Conservation (phyloP, 2,329 filamentous ascomycete species). For the Aspergillus pseudoglaucus region DNA sequence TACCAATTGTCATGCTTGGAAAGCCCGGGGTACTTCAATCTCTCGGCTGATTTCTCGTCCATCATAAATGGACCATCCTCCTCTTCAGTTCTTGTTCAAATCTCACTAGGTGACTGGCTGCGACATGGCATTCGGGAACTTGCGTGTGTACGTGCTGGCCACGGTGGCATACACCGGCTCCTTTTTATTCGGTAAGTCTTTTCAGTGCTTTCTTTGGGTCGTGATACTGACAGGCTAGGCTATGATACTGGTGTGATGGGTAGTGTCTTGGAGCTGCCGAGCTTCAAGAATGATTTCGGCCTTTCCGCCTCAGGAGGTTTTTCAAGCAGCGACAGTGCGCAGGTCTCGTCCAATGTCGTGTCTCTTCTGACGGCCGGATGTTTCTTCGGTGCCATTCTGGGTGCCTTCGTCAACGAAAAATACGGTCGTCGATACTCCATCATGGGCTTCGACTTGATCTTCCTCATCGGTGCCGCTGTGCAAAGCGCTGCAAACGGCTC, state of each 20-base stretch:
- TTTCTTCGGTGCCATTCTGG: slow-evolving; percentile 34
- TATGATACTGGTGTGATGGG: slow-evolving; percentile 41
- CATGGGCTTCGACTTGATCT: slow-evolving; percentile 27
- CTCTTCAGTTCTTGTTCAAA: neutral
- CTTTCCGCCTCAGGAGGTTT: slow-evolving; percentile 29
- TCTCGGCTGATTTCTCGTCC: too few species aligned
- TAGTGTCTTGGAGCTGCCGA: slow-evolving; percentile 32
- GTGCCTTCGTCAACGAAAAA: slow-evolving; percentile 29
- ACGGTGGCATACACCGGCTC: slow-evolving; percentile 39
- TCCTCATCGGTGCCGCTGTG: slow-evolving; percentile 30
- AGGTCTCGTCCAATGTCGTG: slow-evolving; percentile 34
- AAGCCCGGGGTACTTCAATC: too few species aligned
- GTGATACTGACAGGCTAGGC: slow-evolving; percentile 16
- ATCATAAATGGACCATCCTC: neutral
- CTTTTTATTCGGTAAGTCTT: slow-evolving; percentile 35
- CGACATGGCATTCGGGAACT: slow-evolving; percentile 32
- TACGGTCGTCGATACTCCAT: slow-evolving; percentile 31
- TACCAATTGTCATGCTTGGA: too few species aligned
- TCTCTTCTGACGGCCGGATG: slow-evolving; percentile 33
- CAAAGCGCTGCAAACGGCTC: slow-evolving; percentile 25
- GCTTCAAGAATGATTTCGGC: slow-evolving; percentile 38
- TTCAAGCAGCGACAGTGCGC: slow-evolving; percentile 25
- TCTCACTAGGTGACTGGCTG: neutral
- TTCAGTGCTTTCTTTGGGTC: neutral
- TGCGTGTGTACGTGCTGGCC: slow-evolving; percentile 40